Evolutionary conservation across 805 yeast genomes (phyloP).

Genomic region (Lipomyces spencermartinsiae): DNA sequence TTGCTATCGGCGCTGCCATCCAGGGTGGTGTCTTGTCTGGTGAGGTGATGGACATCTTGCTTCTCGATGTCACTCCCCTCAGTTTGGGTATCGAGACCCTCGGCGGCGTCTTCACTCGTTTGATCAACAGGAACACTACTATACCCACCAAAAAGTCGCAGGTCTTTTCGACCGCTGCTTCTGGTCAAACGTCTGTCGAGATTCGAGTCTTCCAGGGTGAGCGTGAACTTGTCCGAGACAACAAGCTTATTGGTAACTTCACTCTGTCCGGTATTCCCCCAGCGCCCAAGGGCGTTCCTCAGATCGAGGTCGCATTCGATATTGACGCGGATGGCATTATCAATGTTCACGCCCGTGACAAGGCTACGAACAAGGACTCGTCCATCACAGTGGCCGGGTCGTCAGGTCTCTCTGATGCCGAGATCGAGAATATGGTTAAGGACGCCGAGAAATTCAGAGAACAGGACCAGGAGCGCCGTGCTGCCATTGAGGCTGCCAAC

Average conservation of each 20-base stretch:
- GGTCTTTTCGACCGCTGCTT: constrained; percentile 94
- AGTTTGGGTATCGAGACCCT: constrained; percentile 96
- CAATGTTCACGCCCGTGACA: constrained; percentile 92
- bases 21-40: constrained; percentile 97
- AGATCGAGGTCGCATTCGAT: constrained; percentile 93
- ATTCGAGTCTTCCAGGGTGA: constrained; percentile 99
- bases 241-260: constrained; percentile 96
- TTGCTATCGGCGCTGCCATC: constrained; percentile 95
- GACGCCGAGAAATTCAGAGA: constrained; percentile 90
- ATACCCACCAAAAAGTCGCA: constrained; percentile 97
- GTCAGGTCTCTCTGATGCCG: constrained; percentile 87
- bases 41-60: constrained; percentile 88
- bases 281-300: constrained; percentile 94
- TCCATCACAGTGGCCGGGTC: constrained; percentile 97
- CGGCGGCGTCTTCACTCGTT: constrained; percentile 96
- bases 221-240: constrained; percentile 97
- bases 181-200: constrained; percentile 96
- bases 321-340: constrained; percentile 97
- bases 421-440: constrained; percentile 87
- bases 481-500: constrained; percentile 83
- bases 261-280: constrained; percentile 94
- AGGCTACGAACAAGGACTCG: constrained; percentile 91
- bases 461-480: constrained; percentile 85
- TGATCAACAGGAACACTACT: constrained; percentile 91
- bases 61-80: constrained; percentile 88